Evolutionary conservation across 179 eudicot species (phyloP), one percentile per base, ranked within the genome.

Genomic region (Amaranthus tricolor): DNA sequence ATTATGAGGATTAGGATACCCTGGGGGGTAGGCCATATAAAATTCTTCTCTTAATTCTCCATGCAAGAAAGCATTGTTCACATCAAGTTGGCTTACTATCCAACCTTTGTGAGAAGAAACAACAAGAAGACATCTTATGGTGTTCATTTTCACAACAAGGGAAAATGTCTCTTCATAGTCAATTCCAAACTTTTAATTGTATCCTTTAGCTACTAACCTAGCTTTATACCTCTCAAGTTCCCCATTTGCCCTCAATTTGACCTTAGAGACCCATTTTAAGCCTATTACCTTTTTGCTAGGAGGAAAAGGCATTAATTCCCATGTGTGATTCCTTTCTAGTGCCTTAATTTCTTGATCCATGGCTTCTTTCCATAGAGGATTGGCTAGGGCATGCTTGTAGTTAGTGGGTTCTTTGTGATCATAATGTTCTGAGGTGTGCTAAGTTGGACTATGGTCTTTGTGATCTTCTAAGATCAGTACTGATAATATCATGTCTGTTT

Each of bases 81-180:
- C 31, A n/a, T 57, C 64, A 4, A 72, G 16, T 19, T 72, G 75
- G n/a, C 7, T 9, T 5, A 51, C 3, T 2, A 1, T 2, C 66
- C 56, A 72, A 7, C 20, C 7, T 9, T 45, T 72, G 15, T 14
- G 19, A 0, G 75, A 10, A 0, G 16, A 20, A 9, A 72, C 55
- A 0, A 57, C 66, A 2, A 72, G 4, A 0, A 59, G n/a, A 16
- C 40, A 31, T 31, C 40, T 31, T 31, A 31, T 31, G 3, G 40
- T 31, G 40, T 31, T 54, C 63, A 55, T 70, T 6, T 54, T 70
- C 9, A 62, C 63, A 7, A 70, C 73, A 1, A 24, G 63, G 24
- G 73, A 17, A 20, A 53, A 70, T 1, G 52, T 70, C 4, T 70
- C 73, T 6, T 53, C 2, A 40, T 70, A 70, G 24, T 70, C 73